These are phyloP conservation scores for Aureobasidium lini DNA, from an alignment of 2,329 filamentous ascomycete species.

Conservation along the genomic window DNA sequence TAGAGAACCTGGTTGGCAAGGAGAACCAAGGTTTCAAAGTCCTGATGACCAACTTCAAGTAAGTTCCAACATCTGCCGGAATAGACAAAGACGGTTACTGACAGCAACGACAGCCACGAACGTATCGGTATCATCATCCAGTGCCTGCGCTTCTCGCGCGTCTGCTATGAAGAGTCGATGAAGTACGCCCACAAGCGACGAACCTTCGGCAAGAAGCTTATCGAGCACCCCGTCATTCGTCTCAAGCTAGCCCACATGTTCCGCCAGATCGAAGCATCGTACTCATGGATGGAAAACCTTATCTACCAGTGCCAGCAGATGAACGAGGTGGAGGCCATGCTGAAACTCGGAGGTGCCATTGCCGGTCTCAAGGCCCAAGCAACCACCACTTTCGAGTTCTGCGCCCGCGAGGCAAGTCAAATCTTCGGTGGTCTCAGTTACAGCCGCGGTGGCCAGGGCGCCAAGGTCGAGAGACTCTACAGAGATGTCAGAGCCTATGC, in stretches of 20 bases:
- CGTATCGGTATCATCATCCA: constrained; percentile 98
- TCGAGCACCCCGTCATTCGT: constrained; percentile 94
- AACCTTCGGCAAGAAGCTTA: constrained; percentile 93
- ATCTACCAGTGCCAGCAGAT: constrained; percentile 91
- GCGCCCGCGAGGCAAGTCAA: constrained; percentile 89
- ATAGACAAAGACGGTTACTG: constrained; percentile 37
- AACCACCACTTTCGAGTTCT: constrained; percentile 95
- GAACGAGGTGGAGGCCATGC: constrained; percentile 91
- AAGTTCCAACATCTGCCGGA: constrained; percentile 46
- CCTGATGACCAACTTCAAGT: constrained; percentile 92
- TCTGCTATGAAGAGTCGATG: constrained; percentile 93
- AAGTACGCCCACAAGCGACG: constrained; percentile 96
- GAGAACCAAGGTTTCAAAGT: constrained; percentile 97
- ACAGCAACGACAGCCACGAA: constrained; percentile 91
- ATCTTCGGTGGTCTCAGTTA: constrained; percentile 95
- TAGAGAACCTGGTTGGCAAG: constrained; percentile 98
- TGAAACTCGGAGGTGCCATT: constrained; percentile 89
- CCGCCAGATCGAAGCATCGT: constrained; percentile 92
- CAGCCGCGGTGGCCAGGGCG: constrained; percentile 86
- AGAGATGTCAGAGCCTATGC: constrained; percentile 93
- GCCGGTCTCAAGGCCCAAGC: constrained; percentile 89
- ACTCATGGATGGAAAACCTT: constrained; percentile 92
- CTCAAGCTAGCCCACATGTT: constrained; percentile 98
- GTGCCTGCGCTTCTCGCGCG: constrained; percentile 86
- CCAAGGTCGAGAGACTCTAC: constrained; percentile 90